Base-by-base conservation (phyloP, 2,329 filamentous ascomycete species). In the Pyrenochaeta sp. region DNA sequence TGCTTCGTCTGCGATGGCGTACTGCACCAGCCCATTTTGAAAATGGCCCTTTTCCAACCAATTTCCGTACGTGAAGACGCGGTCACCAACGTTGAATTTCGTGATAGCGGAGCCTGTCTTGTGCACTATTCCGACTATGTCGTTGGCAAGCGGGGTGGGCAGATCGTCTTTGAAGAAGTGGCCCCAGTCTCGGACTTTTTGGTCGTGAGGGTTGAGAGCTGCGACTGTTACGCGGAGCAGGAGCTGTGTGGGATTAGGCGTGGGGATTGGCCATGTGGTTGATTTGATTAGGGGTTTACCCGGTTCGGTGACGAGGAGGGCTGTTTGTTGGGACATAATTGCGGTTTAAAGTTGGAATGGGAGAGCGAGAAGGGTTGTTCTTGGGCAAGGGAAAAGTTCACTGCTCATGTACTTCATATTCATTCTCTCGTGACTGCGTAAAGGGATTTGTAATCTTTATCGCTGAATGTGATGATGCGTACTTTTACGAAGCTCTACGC, bases 51-150 rank as follows among this genome's bases (percentile, higher is more conserved):
- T 50, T 13, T 37, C 30, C 7, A 52, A 30, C 28, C 28, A 30
- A 19, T 32, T 42, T 6, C 64, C 55, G 42, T 79, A 81, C 0
- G 86, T 86, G 39, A 81, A 67, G 3, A 89, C 85, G 30, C 80
- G 78, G 67, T 88, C 86, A n/a, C 87, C 87, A 43, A 80, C 75
- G 64, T 82, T 80, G 78, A 86, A 86, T 28, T 78, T 75, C 7
- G 70, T 78, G 13, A 87, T 86, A 10, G 82, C 81, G 2, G 79
- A 71, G 42, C 86, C 87, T 9, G 85, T 78, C 1, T 73, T 76
- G 19, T 80, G 72, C 28, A 85, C 82, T 0, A 75, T 69, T 34
- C 83, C 83, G 4, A 81, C 80, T 8, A 83, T 79, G 54, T 85
- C 83, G 55, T 74, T 74, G 24, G 65, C 69, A 0, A 80, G 64